Evolutionary conservation across 805 yeast species (phyloP).

Genomic region (Metschnikowia corniflorae): DNA sequence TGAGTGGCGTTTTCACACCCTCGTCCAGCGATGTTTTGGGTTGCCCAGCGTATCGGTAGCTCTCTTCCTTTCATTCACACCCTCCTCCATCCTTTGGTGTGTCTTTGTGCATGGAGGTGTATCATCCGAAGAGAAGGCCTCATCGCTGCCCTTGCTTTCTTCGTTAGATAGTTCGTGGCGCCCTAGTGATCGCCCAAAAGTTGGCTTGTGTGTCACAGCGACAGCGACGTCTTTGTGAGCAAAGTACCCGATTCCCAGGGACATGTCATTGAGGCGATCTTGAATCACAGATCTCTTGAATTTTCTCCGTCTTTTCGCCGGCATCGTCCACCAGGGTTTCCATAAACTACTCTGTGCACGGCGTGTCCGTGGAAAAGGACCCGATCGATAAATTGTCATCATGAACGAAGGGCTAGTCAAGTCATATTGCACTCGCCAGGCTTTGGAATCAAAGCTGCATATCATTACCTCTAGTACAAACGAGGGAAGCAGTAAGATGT

Average conservation of each 20-base stretch:
- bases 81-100: not conserved
- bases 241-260: constrained; percentile 28
- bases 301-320: constrained; percentile 7
- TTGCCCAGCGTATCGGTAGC: constrained; percentile 4
- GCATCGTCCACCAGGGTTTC: not conserved
- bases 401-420: not conserved
- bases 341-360: constrained; percentile 16
- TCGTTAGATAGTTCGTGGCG: constrained; percentile 2
- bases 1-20: constrained; percentile 32
- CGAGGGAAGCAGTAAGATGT: too few relatives aligned
- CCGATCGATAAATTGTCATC: constrained; percentile 32
- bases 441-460: constrained; percentile 30
- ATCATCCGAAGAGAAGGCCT: constrained; percentile 5
- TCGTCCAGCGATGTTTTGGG: constrained; percentile 10
- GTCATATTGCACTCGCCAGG: constrained; percentile 1
- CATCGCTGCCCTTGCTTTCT: constrained; percentile 25
- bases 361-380: constrained; percentile 37
- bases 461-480: too few relatives aligned
- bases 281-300: constrained; percentile 33
- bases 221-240: not conserved
- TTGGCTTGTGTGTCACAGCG: constrained; percentile 1
- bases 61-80: not conserved
- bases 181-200: constrained; percentile 8
- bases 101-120: not conserved
- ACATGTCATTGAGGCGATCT: constrained; percentile 37